Evolutionary conservation across 108 stramenopile genomes (phyloP), one percentile per base, ranked within the genome.

Genomic region (Bacterosira constricta): DNA sequence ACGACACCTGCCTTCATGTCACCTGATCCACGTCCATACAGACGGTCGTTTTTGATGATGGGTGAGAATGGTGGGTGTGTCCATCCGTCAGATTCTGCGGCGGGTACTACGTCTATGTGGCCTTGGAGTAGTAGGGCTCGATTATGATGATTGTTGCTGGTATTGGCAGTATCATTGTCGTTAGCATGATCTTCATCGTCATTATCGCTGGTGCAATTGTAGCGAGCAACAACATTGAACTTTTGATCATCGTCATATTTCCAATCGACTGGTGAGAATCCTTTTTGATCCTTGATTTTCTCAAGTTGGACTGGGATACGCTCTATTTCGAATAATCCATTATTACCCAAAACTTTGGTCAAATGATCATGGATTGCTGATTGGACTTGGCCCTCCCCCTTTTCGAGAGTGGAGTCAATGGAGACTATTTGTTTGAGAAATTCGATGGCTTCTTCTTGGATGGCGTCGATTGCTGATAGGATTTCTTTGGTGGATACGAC

Each of bases 1-100:
- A n/a, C n/a, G n/a, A n/a, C n/a, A 1, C 69, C 69, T 3, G 47
- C 69, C 46, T 70, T 70, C 69, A 70, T 70, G 31, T 70, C 69
- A 1, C 69, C 69, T n/a, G 69, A 29, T 18, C 69, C 69, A 17
- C 69, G 41, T n/a, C 69, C 69, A 20, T 70, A 70, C 69, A 70
- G 58, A 20, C 69, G 15, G 5, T 26, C 57, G 18, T 59, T 31
- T 20, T 27, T n/a, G 30, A 70, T 59, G 12, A 42, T 29, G 8
- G 69, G 69, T 17, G 45, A n/a, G 23, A 70, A 73, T 6, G 71
- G 71, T 15, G 39, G 53, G 47, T 49, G 27, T 31, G 71, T 55
- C 71, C 71, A 73, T 41, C 51, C 45, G 30, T 73, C 71, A 6
- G 37, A 49, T 29, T 51, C 34, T 7, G 32, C 21, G 7, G 69